Conservation (phyloP, 495 filamentous ascomycete species). For the Tirmania nivea region DNA sequence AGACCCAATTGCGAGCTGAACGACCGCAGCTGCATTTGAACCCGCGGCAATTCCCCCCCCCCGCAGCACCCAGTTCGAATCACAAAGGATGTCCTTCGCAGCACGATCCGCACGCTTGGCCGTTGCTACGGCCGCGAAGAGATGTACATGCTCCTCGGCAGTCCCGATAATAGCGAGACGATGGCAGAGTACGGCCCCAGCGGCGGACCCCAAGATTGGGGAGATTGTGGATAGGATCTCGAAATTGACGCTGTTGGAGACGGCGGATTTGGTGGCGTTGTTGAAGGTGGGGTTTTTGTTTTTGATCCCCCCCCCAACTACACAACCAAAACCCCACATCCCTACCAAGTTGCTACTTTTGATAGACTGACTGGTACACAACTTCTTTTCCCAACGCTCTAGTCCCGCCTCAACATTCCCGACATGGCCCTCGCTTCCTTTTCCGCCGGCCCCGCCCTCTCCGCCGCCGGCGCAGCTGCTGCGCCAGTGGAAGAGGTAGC, state of each 20-base stretch:
- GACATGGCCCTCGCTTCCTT: slow-evolving; percentile 85
- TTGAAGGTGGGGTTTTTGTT: slow-evolving; percentile 50
- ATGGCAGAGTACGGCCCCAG: slow-evolving; percentile 51
- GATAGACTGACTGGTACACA: neutral
- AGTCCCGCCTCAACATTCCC: slow-evolving; percentile 93
- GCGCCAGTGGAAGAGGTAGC: slow-evolving; percentile 72
- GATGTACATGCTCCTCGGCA: slow-evolving; percentile 22
- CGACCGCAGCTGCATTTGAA: too few relatives aligned
- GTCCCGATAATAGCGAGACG: slow-evolving; percentile 28
- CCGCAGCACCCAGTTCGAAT: too few relatives aligned
- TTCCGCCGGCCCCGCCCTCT: slow-evolving; percentile 38
- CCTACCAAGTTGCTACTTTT: too few relatives aligned
- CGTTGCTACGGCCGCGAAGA: too few relatives aligned
- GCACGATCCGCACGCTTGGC: too few relatives aligned
- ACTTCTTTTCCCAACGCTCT: slow-evolving; percentile 3
- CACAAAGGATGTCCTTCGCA: too few relatives aligned
- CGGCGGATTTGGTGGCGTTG: slow-evolving; percentile 75
- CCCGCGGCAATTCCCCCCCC: too few relatives aligned
- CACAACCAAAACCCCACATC: neutral
- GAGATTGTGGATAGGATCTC: slow-evolving; percentile 95
- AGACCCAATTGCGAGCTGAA: too few relatives aligned
- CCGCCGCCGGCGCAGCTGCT: slow-evolving; percentile 26
- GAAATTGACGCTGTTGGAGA: slow-evolving; percentile 91
- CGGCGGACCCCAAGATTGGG: slow-evolving; percentile 64
- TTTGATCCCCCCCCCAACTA: neutral